phyloP scores from a whole-genome alignment of 768 basidiomycete genomes.

The Hypholoma fasciculare region DNA sequence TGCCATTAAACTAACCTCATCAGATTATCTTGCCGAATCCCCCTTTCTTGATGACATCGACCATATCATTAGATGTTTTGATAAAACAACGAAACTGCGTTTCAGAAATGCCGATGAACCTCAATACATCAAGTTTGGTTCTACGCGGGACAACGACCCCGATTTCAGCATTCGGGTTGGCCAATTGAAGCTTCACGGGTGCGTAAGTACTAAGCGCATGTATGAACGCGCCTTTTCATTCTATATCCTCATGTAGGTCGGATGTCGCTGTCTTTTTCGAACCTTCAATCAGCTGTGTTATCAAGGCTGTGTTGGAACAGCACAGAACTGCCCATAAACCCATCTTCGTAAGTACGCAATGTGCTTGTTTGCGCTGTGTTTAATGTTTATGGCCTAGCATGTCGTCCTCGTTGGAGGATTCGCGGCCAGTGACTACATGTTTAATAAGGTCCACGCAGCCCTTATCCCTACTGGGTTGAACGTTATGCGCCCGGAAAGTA shows the following conservation, averaged over 20 bases:
- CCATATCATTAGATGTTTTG: conserved; percentile 41
- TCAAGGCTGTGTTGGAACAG: conserved; percentile 29
- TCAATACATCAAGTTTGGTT: conserved; percentile 46
- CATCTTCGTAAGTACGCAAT: conserved; percentile 26
- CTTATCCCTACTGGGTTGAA: conserved; percentile 37
- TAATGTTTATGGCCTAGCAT: conserved; percentile 22
- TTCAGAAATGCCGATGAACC: conserved; percentile 36
- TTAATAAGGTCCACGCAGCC: conserved; percentile 36
- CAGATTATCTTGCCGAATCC: conserved; percentile 34
- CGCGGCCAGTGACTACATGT: conserved; percentile 51
- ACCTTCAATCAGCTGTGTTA: conserved; percentile 35
- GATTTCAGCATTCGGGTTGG: conserved; percentile 42
- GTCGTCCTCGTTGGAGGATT: conserved; percentile 35
- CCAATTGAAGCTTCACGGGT: conserved; percentile 42
- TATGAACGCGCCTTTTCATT: neutral
- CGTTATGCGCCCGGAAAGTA: conserved; percentile 51
- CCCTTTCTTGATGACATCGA: conserved; percentile 21
- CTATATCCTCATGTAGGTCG: conserved; percentile 11
- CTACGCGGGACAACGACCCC: conserved; percentile 35
- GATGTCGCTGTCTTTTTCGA: conserved; percentile 38
- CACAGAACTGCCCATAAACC: conserved; percentile 22
- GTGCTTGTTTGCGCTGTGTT: neutral
- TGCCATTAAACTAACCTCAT: neutral
- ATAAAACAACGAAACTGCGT: conserved; percentile 42
- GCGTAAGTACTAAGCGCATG: neutral